Evolutionary conservation across 306 rosid species (phyloP).

Genomic region (Citrullus colocynthis): DNA sequence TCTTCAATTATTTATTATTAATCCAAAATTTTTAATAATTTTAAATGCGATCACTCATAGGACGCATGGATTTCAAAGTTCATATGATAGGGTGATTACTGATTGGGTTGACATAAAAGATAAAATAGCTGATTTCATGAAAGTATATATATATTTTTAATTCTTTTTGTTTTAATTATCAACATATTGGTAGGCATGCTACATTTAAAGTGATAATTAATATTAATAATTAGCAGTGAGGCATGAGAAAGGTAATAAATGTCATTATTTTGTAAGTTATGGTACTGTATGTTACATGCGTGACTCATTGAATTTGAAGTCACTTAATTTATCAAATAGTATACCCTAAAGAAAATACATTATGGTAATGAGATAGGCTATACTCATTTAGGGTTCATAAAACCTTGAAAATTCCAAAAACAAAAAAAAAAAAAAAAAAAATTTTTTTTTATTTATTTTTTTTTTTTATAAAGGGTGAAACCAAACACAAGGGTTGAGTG

Average conservation of each 20-base stretch:
- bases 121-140: background rate
- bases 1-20: background rate
- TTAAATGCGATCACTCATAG: background rate
- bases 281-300: no score
- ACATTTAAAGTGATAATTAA: background rate
- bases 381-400: no score
- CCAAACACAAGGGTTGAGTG: no score
- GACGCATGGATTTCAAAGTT: background rate
- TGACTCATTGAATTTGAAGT: no score
- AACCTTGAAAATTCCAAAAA: no score
- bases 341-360: no score
- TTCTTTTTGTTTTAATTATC: background rate
- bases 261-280: background rate
- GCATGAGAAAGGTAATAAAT: background rate
- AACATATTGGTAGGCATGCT: background rate
- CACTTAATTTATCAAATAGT: no score
- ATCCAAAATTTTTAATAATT: background rate
- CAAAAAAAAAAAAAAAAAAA: no score
- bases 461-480: no score
- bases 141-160: no score
- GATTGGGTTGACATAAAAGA: background rate
- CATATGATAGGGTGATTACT: background rate
- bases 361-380: no score
- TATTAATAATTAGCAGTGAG: background rate
- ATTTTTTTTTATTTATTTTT: no score